Base-by-base conservation (phyloP, 2,329 filamentous ascomycete species). In the Alternaria brassicicola region DNA sequence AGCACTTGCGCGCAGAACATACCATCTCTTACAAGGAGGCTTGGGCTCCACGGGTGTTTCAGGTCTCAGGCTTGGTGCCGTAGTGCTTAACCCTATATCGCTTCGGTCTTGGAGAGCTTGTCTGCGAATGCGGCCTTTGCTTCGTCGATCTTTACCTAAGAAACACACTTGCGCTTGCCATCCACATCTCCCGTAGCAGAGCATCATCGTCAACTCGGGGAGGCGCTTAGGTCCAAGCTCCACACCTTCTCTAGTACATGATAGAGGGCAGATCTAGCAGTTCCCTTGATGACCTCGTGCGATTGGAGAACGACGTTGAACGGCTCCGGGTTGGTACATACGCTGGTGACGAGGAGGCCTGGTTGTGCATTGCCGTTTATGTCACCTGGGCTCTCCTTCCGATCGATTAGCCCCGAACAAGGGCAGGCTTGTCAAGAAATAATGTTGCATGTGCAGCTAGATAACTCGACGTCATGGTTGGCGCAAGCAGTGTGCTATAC, bases 231-330 rank as follows among this genome's bases (percentile, higher is more conserved):
- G 4, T 5, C 25, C 19, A 12, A 75, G 55, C 0, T 31, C 28
- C 49, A 72, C 72, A 13, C 61, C 68, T 78, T 68, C 6, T 61
- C 30, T 0, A 78, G 49, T 0, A 75, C 62, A 43, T 71, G 65
- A 62, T 78, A 78, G 52, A 76, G 73, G 0, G 71, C 64, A 1
- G 71, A 60, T 8, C 61, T 57, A 1, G 69, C 72, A 2, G 72
- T 78, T 6, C 73, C 76, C 31, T 67, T 48, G 36, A 75, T 48
- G 8, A 61, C 64, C 3, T 47, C 31, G 54, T 78, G 73, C 6
- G 71, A 69, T 28, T 72, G 69, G 7, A 77, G 62, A 59, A 63
- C 76, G 66, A 76, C 78, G 47, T 77, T 68, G 30, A 52, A 55
- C 51, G 55, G 58, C 54, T 55, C 58, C 0, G 68, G 66, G 19